Evolutionary conservation across 768 basidiomycete species (phyloP), one percentile per base, ranked within the genome.

Genomic region (Tylopilus intermedius): DNA sequence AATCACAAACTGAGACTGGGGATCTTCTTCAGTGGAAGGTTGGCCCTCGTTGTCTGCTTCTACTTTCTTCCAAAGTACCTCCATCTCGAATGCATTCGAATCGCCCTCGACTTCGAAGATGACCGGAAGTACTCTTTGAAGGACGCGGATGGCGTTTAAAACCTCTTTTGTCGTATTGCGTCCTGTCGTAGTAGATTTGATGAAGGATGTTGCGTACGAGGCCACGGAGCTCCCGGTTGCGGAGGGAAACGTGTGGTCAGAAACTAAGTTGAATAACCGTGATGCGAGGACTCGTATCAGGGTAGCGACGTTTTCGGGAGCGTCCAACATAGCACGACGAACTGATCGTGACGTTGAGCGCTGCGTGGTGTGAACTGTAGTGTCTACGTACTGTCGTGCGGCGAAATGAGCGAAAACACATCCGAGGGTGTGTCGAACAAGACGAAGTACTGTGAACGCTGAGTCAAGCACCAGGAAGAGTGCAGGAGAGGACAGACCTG

Each of bases 401-500:
- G 82, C 3, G 88, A 83, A 60, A 94, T 86, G 47, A 95, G 79
- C 14, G 93, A 89, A 71, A 90, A 94, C 35, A 94, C 91, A 60
- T 95, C 92, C 0, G 90, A 89, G 1, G 90, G 81, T 8, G 90
- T 88, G 73, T 94, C 91, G 66, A 95, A 95, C 15, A 96, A 75
- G 43, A 79, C 70, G 58, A 88, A 84, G 64, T 88, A 96, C 90
- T 94, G 62, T 14, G 22, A 39, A 54, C 24, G 38, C 53, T 44
- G 24, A 53, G 41, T 57, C 43, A 41, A 30, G 49, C 22, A 13
- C 21, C 10, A 7, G 29, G 21, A 21, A 32, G 45, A 45, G 24
- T 27, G 37, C 40, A 6, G 26, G 30, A 51, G 50, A 30, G 24
- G 33, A 45, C 15, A 62, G 58, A 89, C 90, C 74, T 95, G 93